Base-by-base conservation (phyloP, 352 stramenopile genomes). In the Globisporangium sylvaticum region DNA sequence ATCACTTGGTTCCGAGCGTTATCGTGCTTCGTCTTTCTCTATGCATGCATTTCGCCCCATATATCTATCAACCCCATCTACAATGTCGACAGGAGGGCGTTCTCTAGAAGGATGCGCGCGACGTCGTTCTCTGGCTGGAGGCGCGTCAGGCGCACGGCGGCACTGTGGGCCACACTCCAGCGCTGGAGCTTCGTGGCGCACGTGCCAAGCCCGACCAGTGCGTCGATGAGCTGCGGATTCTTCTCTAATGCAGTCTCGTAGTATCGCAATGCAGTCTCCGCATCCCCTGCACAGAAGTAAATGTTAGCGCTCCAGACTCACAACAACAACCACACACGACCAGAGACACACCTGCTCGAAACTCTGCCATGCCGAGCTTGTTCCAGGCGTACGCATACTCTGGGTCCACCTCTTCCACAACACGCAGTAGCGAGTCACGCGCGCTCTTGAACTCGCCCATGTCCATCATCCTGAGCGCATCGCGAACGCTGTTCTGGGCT, bases 151-250 rank as follows among this genome's bases (percentile, higher is more conserved):
- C 83, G 72, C 18, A 88, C 67, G 0, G 83, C 86, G 0, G 86
- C 75, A 5, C 64, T 66, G 42, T 95, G 84, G 0, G 76, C 86
- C 37, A 90, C 37, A 8, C 74, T 77, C 85, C 86, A 94, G 61
- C 75, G 77, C 39, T 79, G 74, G 9, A 93, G 77, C 48, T 83
- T 83, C 25, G 80, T 87, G 4, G 86, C 88, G 34, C 88, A 93
- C 3, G 83, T 91, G 12, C 83, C 88, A 9, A 95, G 73, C 25
- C 88, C 88, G 4, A 83, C 71, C n/a, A 94, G 69, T 20, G 85
- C 88, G 18, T 92, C 81, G 18, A 93, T 7, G 32, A 94, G 73
- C 6, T 83, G 71, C n/a, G 86, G 83, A 39, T 95, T 95, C 25
- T 83, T 71, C 31, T 87, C 73, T 24, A 92, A 37, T 0, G 87